Conservation (phyloP, 768 basidiomycete genomes). For the Paxillus ammoniavirescens region DNA sequence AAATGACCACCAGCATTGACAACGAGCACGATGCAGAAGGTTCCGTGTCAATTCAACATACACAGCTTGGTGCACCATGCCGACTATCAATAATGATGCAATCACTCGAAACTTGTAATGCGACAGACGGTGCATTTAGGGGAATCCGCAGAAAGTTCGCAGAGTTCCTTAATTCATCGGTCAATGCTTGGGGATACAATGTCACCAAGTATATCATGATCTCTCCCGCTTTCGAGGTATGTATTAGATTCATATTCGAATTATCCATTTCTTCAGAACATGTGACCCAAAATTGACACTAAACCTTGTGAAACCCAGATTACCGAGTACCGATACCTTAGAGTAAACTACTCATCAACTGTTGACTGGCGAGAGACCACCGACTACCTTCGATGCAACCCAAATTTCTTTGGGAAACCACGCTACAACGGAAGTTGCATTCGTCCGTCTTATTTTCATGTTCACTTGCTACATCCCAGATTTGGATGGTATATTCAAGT, state of each 20-base stretch:
- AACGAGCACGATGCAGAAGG: background rate
- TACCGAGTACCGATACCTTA: conserved; percentile 22
- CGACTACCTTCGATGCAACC: conserved; percentile 32
- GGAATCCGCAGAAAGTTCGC: background rate
- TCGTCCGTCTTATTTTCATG: conserved; percentile 21
- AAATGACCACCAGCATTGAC: too few relatives aligned
- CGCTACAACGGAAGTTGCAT: conserved; percentile 12
- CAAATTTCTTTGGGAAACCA: conserved; percentile 23
- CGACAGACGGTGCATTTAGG: background rate
- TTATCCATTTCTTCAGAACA: too few relatives aligned
- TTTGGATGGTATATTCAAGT: background rate
- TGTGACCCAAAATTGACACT: background rate
- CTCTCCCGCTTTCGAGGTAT: background rate
- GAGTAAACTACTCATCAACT: conserved; percentile 25
- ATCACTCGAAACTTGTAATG: background rate
- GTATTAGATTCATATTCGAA: background rate
- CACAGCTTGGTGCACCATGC: too few relatives aligned
- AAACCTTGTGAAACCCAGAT: conserved; percentile 12
- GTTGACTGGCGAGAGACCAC: conserved; percentile 27
- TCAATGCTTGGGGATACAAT: background rate
- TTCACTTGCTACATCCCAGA: conserved; percentile 19
- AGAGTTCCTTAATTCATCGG: background rate
- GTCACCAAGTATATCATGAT: background rate
- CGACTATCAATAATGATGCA: too few relatives aligned
- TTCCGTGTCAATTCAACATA: conserved; percentile 20